Conservation (phyloP, 1,139 yeast species). For the Saccharomycopsis hybrid region DNA sequence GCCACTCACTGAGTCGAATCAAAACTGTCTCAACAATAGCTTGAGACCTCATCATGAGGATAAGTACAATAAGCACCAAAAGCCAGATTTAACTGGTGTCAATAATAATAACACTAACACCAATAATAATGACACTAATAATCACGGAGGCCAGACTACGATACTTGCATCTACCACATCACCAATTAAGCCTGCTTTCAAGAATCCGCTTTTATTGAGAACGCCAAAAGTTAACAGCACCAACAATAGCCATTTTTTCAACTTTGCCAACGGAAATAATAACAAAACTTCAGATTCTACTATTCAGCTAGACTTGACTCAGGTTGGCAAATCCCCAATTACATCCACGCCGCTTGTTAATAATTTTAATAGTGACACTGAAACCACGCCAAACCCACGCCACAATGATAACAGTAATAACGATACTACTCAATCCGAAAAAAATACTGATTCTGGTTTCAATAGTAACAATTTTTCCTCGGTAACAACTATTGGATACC, state of each 20-base stretch:
- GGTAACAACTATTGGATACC: not conserved
- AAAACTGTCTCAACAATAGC: slow-evolving; percentile 14
- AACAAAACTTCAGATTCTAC: slow-evolving; percentile 13
- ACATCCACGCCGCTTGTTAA: slow-evolving; percentile 17
- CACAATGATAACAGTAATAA: not conserved
- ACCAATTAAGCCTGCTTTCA: slow-evolving; percentile 3
- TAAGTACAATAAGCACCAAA: not conserved
- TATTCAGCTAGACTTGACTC: slow-evolving; percentile 17
- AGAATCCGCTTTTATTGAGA: slow-evolving; percentile 3
- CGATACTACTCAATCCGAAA: not conserved
- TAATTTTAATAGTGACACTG: not conserved
- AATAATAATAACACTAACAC: not conserved
- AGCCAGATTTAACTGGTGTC: too few species aligned
- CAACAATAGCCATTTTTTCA: not conserved
- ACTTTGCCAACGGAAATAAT: not conserved
- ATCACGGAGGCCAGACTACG: too few species aligned
- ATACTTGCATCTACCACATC: not conserved
- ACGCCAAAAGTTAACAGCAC: slow-evolving; percentile 5
- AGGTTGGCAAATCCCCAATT: slow-evolving; percentile 13
- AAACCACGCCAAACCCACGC: slow-evolving; percentile 1
- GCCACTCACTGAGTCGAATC: slow-evolving; percentile 13
- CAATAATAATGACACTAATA: not conserved
- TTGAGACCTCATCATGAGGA: not conserved
- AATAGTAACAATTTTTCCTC: not conserved
- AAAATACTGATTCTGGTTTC: not conserved